Evolutionary conservation across 2,329 filamentous ascomycete species (phyloP).

Genomic region (Phoma sp.): DNA sequence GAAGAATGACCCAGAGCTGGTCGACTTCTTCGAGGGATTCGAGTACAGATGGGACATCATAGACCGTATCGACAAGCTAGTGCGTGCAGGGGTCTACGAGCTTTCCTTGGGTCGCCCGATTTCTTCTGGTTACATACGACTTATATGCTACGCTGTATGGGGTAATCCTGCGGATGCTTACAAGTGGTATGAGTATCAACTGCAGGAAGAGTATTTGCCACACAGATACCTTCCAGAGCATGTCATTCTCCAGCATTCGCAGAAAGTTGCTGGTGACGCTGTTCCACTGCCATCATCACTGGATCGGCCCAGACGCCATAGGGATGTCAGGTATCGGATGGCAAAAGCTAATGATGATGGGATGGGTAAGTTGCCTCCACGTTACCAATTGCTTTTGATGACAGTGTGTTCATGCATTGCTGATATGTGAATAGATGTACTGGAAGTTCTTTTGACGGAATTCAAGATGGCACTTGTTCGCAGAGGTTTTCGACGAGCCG

Average conservation of each 20-base stretch:
- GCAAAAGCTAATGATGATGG: slow-evolving; percentile 34
- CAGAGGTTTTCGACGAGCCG: slow-evolving; percentile 23
- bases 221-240: slow-evolving; percentile 38
- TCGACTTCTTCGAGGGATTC: slow-evolving; percentile 32
- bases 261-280: slow-evolving; percentile 20
- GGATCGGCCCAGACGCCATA: slow-evolving; percentile 11
- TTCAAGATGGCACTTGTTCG: slow-evolving; percentile 25
- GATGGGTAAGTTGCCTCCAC: slow-evolving; percentile 21
- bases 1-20: slow-evolving; percentile 30
- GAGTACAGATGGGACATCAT: slow-evolving; percentile 33
- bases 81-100: slow-evolving; percentile 17
- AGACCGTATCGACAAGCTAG: slow-evolving; percentile 28
- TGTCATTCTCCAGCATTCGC: slow-evolving; percentile 27
- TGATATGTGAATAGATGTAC: slow-evolving; percentile 26
- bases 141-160: slow-evolving; percentile 33
- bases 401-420: background rate
- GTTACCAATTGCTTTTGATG: background rate
- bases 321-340: slow-evolving; percentile 31
- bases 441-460: slow-evolving; percentile 34
- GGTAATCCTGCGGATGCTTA: slow-evolving; percentile 40
- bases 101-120: slow-evolving; percentile 19
- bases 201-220: slow-evolving; percentile 30
- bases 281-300: slow-evolving; percentile 18
- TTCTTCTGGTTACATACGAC: slow-evolving; percentile 17
- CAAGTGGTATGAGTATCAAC: slow-evolving; percentile 40